phyloP scores from a whole-genome alignment of 441 rosid species.

The Syzygium syzygioides region DNA sequence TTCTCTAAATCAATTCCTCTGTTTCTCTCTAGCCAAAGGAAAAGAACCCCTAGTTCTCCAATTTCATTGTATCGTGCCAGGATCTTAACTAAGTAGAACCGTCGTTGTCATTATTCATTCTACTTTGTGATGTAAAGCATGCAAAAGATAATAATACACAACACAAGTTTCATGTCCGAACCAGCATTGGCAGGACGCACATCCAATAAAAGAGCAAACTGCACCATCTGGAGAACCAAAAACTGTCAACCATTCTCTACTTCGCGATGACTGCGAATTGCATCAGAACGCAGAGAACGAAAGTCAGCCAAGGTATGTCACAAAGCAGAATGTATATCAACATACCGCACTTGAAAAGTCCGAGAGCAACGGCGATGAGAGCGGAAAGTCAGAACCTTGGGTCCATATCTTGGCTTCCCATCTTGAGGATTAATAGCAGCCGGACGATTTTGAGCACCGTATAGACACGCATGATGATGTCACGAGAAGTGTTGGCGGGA shows the following conservation, averaged over 20 bases:
- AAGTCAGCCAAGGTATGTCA: neutral
- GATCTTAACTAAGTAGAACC: neutral
- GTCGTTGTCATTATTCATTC: neutral
- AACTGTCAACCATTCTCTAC: neutral
- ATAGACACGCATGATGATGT: neutral
- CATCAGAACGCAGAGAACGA: accelerated
- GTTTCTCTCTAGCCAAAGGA: no score
- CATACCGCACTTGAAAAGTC: neutral
- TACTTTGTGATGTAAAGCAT: neutral
- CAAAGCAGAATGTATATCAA: neutral
- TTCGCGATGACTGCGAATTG: neutral
- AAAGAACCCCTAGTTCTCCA: neutral
- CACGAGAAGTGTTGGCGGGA: neutral
- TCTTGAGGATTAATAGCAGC: neutral
- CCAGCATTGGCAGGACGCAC: neutral
- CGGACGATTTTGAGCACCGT: neutral
- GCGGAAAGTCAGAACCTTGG: neutral
- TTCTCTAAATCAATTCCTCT: no score
- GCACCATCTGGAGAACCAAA: neutral
- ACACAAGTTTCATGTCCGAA: neutral
- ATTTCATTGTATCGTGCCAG: neutral
- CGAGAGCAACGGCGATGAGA: neutral
- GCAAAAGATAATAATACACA: neutral
- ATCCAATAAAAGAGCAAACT: neutral
- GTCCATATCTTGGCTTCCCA: neutral